Percentiles rank a stretch among this genome's conserved stretches.
These are phyloP conservation scores for Colletotrichum sp. DNA, from an alignment of 2,329 filamentous ascomycete genomes.

Conservation along the genomic window DNA sequence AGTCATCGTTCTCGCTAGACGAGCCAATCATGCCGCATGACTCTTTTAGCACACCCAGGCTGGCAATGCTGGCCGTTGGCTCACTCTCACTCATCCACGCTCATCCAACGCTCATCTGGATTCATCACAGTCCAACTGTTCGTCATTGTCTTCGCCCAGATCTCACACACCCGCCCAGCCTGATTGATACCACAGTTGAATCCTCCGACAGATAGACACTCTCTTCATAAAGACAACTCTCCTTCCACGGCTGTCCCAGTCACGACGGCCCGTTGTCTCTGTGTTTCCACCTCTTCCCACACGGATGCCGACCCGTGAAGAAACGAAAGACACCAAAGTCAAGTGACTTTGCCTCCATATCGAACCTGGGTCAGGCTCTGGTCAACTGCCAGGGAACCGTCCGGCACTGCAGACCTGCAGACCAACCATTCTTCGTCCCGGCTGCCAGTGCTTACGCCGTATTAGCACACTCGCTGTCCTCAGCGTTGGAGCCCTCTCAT, in stretches of 20 bases:
- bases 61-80: neutral
- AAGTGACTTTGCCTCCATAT: conserved; percentile 6
- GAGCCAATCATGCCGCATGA: neutral
- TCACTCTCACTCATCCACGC: neutral
- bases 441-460: neutral
- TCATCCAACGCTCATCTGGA: neutral
- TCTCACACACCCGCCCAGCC: neutral
- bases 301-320: conserved; percentile 1
- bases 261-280: conserved; percentile 10
- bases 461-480: neutral
- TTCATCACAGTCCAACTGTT: neutral
- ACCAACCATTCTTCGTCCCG: neutral
- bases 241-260: neutral
- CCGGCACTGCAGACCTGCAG: neutral
- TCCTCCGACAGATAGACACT: neutral
- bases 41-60: neutral
- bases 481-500: neutral
- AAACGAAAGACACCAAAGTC: neutral
- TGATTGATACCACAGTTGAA: neutral
- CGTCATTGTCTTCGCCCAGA: neutral
- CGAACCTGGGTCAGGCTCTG: neutral
- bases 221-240: neutral
- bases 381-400: neutral
- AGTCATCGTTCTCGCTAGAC: neutral
- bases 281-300: neutral